Evolutionary conservation across 129 eudicot genomes (phyloP), one percentile per base, ranked within the genome.

Genomic region (Helianthus tuberosus): DNA sequence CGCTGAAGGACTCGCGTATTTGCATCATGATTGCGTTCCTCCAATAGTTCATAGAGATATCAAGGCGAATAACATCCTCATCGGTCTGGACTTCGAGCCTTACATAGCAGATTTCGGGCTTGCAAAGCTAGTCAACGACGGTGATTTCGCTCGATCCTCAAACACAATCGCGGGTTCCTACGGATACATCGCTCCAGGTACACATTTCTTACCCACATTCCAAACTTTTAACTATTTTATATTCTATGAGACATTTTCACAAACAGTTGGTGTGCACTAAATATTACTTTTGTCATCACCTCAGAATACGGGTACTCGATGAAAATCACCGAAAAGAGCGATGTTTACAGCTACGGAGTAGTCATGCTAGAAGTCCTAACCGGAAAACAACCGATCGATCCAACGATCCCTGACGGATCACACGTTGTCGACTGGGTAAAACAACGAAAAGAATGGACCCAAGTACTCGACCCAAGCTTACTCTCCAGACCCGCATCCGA

Each of bases 161-260:
- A 89, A 86, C 68, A 89, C 95, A 4, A 76, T 93, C 32, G 98
- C 98, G 1, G 98, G 98, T 46, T 93, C 98, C 60, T 93, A 89
- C 49, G 98, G 98, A 41, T 93, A 93, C 70, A 93, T 89, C 10
- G 98, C 98, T 74, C 98, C 98, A 8, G 98, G 96, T 93, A 73
- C n/a, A 39, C 64, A 58, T 25, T 58, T 20, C 15, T 44, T 15
- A 1, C 71, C 64, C 14, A 15, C 39, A 14, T 69, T 29, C 27
- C 6, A 35, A 6, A 39, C 3, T 53, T 43, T 43, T 6, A 0
- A 71, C 1, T 16, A 15, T 79, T 64, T 49, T 14, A 11, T 2
- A 11, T 2, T 27, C 27, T 1, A 11, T 43, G 47, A 0, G 46
- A 14, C 60, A 52, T 46, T 70, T 77, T 69, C 3, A 12, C 64